Conservation (phyloP, 768 basidiomycete genomes). For the Kondoa malvinella region DNA sequence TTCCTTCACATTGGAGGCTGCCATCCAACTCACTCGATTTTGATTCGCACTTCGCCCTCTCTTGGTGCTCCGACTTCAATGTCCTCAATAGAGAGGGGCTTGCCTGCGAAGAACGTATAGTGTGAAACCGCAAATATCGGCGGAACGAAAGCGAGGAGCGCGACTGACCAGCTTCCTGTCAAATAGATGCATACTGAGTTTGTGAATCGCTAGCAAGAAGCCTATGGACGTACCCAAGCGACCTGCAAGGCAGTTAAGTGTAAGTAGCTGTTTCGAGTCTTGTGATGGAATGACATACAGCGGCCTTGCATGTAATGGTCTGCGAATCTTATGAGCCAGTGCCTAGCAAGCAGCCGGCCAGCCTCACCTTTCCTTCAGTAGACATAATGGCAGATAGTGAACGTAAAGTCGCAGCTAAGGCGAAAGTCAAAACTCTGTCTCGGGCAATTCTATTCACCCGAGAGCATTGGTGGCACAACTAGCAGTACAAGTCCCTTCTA, state of each 20-base stretch:
- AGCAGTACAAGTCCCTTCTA: neutral
- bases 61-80: conserved; percentile 84
- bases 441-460: too few species aligned
- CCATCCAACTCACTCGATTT: conserved; percentile 85
- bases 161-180: neutral
- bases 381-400: too few species aligned
- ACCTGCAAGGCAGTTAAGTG: neutral
- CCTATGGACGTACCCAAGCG: neutral
- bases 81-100: conserved; percentile 61
- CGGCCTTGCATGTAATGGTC: conserved; percentile 69
- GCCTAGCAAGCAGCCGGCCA: too few species aligned
- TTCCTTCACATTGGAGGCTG: conserved; percentile 45
- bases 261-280: too few species aligned
- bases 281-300: conserved; percentile 26
- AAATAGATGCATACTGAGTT: neutral
- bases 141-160: neutral
- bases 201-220: neutral
- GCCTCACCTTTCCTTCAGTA: too few species aligned
- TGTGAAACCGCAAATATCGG: neutral
- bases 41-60: conserved; percentile 80
- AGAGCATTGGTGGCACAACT: neutral
- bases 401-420: too few species aligned
- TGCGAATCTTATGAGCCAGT: conserved; percentile 15
- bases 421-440: too few species aligned
- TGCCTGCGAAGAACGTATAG: neutral